These are phyloP conservation scores for Senna tora DNA, from an alignment of 306 rosid species.

Conservation along the genomic window DNA sequence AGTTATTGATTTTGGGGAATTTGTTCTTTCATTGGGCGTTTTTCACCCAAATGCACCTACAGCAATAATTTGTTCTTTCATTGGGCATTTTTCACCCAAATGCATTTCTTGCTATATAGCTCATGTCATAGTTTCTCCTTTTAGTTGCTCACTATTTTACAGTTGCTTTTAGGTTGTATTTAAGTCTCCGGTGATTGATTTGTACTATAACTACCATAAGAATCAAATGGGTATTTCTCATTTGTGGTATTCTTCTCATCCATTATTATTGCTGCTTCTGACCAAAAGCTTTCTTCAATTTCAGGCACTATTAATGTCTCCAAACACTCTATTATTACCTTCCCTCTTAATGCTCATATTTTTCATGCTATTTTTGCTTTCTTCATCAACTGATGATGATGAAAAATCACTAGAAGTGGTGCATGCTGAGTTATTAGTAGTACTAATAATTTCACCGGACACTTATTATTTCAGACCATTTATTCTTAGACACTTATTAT, in stretches of 20 bases:
- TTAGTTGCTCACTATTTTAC: too few species aligned
- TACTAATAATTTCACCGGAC: too few species aligned
- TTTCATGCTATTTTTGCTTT: too few species aligned
- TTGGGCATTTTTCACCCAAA: conserved; percentile 82
- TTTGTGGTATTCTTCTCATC: background rate
- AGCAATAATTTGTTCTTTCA: conserved; percentile 85
- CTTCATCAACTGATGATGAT: too few species aligned
- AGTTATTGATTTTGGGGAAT: conserved; percentile 85
- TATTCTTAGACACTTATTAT: too few species aligned
- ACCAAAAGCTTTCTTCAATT: background rate
- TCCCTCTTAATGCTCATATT: too few species aligned
- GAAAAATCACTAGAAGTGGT: too few species aligned
- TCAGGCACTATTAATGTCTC: background rate
- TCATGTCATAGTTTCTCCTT: conserved; percentile 14
- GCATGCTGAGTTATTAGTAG: too few species aligned
- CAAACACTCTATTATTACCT: too few species aligned
- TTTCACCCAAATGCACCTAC: conserved; percentile 75
- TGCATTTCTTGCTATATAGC: conserved; percentile 44
- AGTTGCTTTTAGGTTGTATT: too few species aligned
- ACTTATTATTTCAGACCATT: too few species aligned
- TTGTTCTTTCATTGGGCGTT: conserved; percentile 75
- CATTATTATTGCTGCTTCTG: background rate
- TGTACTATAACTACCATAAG: conserved; percentile 26
- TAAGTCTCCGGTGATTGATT: too few species aligned
- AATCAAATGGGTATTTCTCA: conserved; percentile 16